Conservation (phyloP, 345 rosid genomes). For the Capsella bursapastoris region DNA sequence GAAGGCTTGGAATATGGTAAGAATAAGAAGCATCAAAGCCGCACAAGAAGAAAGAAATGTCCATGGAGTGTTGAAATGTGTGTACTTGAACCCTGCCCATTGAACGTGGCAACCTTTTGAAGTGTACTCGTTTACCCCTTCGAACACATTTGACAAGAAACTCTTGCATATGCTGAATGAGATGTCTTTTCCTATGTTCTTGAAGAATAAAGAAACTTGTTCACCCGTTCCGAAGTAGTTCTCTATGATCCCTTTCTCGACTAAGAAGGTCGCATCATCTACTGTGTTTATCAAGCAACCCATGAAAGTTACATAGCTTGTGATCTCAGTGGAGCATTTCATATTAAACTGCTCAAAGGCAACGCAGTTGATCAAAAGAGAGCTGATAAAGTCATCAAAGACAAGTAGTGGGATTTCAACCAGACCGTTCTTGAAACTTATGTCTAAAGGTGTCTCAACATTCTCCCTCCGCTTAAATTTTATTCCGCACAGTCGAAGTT, state of each 20-base stretch:
- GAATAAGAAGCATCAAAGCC: constrained; percentile 5
- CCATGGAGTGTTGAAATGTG: constrained; percentile 28
- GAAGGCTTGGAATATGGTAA: constrained; percentile 23
- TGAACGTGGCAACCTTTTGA: constrained; percentile 38
- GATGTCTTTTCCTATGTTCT: constrained; percentile 52
- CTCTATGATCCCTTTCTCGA: constrained; percentile 51
- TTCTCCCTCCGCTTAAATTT: constrained; percentile 41
- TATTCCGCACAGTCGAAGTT: constrained; percentile 53
- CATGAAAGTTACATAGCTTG: constrained; percentile 56
- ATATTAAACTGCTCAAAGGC: constrained; percentile 61
- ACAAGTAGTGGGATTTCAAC: constrained; percentile 52
- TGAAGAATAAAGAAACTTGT: constrained; percentile 56
- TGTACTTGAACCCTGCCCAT: constrained; percentile 30
- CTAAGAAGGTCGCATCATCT: constrained; percentile 49
- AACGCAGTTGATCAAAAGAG: constrained; percentile 55
- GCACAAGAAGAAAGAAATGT: constrained; percentile 22
- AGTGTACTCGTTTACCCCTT: constrained; percentile 55
- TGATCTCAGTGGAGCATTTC: constrained; percentile 50
- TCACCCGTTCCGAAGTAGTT: constrained; percentile 58
- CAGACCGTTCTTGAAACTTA: constrained; percentile 48
- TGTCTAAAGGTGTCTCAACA: constrained; percentile 51
- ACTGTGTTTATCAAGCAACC: constrained; percentile 55
- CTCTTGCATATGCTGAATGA: constrained; percentile 46
- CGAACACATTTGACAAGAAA: constrained; percentile 48
- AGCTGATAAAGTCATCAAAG: constrained; percentile 50